Percentiles rank a stretch among this genome's conserved stretches.
Conservation (phyloP, 1,139 yeast genomes). For the Nakaseomyces bracarensis region DNA sequence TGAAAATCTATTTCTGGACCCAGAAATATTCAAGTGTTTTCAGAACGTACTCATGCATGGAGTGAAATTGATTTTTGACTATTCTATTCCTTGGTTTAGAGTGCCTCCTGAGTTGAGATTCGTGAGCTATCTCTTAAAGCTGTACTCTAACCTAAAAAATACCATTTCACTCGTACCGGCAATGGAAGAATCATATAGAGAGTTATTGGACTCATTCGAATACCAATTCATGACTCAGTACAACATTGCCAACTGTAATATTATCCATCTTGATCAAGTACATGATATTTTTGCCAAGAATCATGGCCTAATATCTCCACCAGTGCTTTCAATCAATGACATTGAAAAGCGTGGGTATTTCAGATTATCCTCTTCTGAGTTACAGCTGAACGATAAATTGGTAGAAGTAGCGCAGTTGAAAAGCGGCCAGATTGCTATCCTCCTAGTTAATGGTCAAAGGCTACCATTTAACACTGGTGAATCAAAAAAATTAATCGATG, state of each 20-base stretch:
- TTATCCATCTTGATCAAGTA: constrained; percentile 7
- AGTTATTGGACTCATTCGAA: constrained; percentile 10
- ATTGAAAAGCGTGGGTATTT: constrained; percentile 17
- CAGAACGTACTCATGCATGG: neutral
- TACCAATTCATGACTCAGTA: constrained; percentile 13
- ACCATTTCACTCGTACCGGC: neutral
- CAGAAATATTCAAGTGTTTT: neutral
- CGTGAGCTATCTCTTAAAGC: neutral
- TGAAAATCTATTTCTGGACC: neutral
- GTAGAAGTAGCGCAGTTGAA: constrained; percentile 28
- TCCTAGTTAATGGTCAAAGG: constrained; percentile 27
- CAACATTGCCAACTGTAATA: constrained; percentile 12
- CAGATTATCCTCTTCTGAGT: constrained; percentile 11
- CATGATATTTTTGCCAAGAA: constrained; percentile 14
- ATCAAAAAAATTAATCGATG: constrained; percentile 11
- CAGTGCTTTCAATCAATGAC: constrained; percentile 13
- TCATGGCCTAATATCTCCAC: constrained; percentile 12
- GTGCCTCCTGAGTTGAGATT: neutral
- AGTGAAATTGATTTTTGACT: neutral
- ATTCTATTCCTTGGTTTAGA: neutral
- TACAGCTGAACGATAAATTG: constrained; percentile 16
- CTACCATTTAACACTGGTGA: constrained; percentile 9
- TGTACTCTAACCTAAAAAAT: neutral
- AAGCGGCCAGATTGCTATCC: constrained; percentile 31
- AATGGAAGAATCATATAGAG: neutral